Conservation (phyloP, 164 flowering plant species). For the Tetrastigma voinierianum region DNA sequence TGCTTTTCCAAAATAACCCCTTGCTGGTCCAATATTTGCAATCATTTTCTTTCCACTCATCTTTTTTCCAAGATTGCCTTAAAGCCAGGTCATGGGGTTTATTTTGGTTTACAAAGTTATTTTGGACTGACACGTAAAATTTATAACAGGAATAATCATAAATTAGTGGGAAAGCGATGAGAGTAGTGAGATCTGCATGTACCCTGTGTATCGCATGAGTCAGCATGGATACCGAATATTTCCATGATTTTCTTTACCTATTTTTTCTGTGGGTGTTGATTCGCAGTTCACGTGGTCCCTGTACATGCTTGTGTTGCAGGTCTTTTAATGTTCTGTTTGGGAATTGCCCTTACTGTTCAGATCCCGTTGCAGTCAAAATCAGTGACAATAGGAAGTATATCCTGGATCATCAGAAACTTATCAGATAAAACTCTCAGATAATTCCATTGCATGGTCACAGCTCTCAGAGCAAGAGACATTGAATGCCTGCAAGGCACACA, state of each 20-base stretch:
- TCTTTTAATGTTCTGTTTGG: constrained; percentile 82
- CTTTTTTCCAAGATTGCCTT: too few species aligned
- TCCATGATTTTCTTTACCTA: not conserved
- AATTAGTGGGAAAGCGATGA: too few species aligned
- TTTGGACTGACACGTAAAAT: too few species aligned
- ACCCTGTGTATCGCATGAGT: too few species aligned
- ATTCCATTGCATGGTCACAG: not conserved
- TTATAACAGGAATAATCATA: too few species aligned
- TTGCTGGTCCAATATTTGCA: too few species aligned
- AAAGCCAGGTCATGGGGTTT: too few species aligned
- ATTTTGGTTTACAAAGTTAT: too few species aligned
- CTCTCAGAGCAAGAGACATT: not conserved
- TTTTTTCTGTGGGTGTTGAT: not conserved
- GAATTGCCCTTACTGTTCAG: constrained; percentile 84
- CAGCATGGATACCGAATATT: not conserved
- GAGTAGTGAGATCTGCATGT: too few species aligned
- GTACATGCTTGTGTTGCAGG: constrained; percentile 40
- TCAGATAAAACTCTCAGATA: not conserved
- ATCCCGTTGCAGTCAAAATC: constrained; percentile 72
- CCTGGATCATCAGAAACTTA: not conserved
- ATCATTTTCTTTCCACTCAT: too few species aligned
- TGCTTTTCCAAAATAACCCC: too few species aligned
- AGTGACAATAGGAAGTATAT: constrained; percentile 23
- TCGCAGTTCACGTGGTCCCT: not conserved
- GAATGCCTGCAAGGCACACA: not conserved